A percentile compares a stretch with the other conserved stretches of the same genome.
Evolutionary conservation across 805 yeast species (phyloP).

Genomic region (Soucietia sequanensis): DNA sequence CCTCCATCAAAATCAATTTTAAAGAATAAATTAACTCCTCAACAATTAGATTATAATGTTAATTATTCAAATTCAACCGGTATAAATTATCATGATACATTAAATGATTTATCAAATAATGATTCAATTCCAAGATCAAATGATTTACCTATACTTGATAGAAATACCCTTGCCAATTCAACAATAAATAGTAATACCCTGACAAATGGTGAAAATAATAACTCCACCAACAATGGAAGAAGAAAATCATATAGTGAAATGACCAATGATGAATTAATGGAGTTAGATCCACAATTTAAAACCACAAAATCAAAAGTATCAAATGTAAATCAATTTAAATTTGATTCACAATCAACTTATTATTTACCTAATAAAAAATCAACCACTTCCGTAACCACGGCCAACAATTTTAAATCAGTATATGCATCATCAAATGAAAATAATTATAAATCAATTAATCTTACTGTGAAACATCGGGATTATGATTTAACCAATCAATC

Average conservation of each 20-base stretch:
- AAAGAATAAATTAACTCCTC: conserved; percentile 32
- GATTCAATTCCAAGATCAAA: neutral
- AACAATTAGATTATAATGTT: conserved; percentile 21
- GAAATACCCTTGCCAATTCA: too few species aligned
- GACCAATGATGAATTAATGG: conserved; percentile 54
- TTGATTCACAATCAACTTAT: conserved; percentile 38
- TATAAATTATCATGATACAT: conserved; percentile 16
- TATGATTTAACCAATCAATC: conserved; percentile 21
- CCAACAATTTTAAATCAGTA: conserved; percentile 5
- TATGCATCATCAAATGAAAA: conserved; percentile 35
- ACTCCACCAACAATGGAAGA: conserved; percentile 16
- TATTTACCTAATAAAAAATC: conserved; percentile 16
- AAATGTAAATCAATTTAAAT: conserved; percentile 44
- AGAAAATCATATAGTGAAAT: conserved; percentile 49
- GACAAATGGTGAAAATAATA: conserved; percentile 8
- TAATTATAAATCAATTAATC: conserved; percentile 37
- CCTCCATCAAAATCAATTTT: conserved; percentile 40
- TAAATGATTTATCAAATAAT: conserved; percentile 14
- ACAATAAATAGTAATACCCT: neutral
- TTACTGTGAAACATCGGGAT: conserved; percentile 45
- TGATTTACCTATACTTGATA: too few species aligned
- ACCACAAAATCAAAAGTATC: conserved; percentile 33
- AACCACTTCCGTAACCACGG: conserved; percentile 11
- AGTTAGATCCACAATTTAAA: conserved; percentile 52
- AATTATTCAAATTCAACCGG: conserved; percentile 11